Evolutionary conservation across 768 basidiomycete genomes (phyloP), one percentile per base, ranked within the genome.

Genomic region (Hysterangium stoloniferum): DNA sequence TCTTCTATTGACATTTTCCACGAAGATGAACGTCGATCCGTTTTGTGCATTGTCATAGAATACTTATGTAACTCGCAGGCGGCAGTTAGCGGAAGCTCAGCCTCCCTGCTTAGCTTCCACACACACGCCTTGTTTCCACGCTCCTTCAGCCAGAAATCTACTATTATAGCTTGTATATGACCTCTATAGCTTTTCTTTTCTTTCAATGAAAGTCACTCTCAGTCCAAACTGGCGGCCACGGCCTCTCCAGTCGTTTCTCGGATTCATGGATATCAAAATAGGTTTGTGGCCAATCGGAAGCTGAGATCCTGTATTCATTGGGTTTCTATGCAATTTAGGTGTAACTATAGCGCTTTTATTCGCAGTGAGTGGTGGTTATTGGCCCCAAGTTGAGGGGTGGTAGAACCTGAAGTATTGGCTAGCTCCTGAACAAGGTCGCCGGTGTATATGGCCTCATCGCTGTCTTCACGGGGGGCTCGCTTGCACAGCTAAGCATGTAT

Each of bases 361-460:
- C 59, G 89, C 87, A 11, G 88, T 96, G 56, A 56, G 87, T 75
- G 25, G 22, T 41, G 37, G 31, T 15, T 17, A 28, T 54, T 46
- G 36, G 25, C 13, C 17, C 32, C 29, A 36, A 53, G 20, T 27
- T 53, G 28, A 27, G 17, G 34, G 31, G 17, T 25, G 24, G 22
- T 36, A n/a, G 52, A 11, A 35, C 36, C 35, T 13, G 35, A 42
- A 51, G 45, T 36, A 54, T 57, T 33, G 57, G 43, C 22, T 60
- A 88, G 87, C 69, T 92, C 47, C 72, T 99, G 57, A 99, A 99
- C 77, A 99, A 99, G 70, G 95, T 94, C 44, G 94, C 96, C 17
- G 95, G 96, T 45, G 79, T 97, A 7, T 99, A 98, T 64, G 96
- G 96, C 49, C 78, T 99, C 52, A 83, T 99, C 52, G 94, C 93